These are phyloP conservation scores for Gnaphalium uliginosum DNA, from an alignment of 129 eudicot genomes.

Conservation along the genomic window DNA sequence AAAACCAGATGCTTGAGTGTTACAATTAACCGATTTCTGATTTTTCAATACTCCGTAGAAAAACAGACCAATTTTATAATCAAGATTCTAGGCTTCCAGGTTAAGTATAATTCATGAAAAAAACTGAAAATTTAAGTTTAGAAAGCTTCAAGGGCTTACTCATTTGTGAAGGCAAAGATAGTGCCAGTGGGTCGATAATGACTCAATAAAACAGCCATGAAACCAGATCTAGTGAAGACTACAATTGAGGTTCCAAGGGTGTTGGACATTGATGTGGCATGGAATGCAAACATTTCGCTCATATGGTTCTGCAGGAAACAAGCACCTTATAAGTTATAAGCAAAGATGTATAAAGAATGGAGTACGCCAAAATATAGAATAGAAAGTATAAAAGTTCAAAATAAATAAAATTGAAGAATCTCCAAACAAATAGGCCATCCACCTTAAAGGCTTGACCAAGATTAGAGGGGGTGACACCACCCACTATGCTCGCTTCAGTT, in stretches of 20 bases:
- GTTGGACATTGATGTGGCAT: conserved; percentile 95
- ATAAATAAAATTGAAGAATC: neutral
- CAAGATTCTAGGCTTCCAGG: neutral
- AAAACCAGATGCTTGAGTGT: neutral
- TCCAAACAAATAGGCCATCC: neutral
- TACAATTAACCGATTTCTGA: neutral
- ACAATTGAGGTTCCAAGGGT: conserved; percentile 95
- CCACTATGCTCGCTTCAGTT: conserved; percentile 82
- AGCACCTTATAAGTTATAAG: conserved; percentile 14
- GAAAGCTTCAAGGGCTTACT: conserved; percentile 52
- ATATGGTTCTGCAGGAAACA: conserved; percentile 79
- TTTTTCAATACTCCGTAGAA: no score
- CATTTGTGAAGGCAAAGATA: conserved; percentile 92
- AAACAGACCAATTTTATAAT: neutral
- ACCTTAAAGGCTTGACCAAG: conserved; percentile 94
- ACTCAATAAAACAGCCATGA: conserved; percentile 85
- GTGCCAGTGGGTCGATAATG: conserved; percentile 98
- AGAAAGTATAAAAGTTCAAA: neutral
- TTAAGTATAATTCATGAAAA: neutral
- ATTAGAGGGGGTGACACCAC: conserved; percentile 65
- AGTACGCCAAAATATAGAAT: neutral
- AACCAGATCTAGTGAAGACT: conserved; percentile 93
- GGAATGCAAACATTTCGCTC: conserved; percentile 98
- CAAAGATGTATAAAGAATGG: neutral
- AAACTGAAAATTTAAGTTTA: neutral